These are phyloP conservation scores for Aspergillus tubingensis DNA, from an alignment of 2,329 filamentous ascomycete genomes.

Conservation along the genomic window DNA sequence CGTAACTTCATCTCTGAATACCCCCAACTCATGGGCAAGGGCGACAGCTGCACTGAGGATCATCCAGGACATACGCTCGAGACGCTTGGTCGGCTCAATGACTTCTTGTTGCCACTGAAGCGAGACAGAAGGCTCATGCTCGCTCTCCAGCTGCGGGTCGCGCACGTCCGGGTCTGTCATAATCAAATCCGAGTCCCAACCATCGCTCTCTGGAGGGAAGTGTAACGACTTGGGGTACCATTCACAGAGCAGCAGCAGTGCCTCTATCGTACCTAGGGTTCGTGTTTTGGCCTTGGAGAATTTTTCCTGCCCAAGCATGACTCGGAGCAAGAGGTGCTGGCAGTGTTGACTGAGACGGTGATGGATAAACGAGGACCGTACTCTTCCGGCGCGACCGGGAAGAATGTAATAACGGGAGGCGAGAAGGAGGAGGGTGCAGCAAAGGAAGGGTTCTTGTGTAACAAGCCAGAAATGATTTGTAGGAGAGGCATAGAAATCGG, in stretches of 20 bases:
- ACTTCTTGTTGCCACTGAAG: constrained; percentile 55
- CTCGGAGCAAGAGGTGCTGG: constrained; percentile 52
- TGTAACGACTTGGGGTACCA: constrained; percentile 57
- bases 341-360: constrained; percentile 56
- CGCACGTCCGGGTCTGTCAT: constrained; percentile 44
- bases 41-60: constrained; percentile 54
- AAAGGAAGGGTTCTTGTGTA: constrained; percentile 54
- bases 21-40: constrained; percentile 53
- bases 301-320: constrained; percentile 56
- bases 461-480: constrained; percentile 51
- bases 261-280: constrained; percentile 54
- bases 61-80: constrained; percentile 62
- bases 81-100: constrained; percentile 53
- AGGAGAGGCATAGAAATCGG: constrained; percentile 50
- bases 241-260: constrained; percentile 54
- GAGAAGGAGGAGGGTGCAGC: constrained; percentile 55
- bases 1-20: constrained; percentile 41
- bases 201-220: constrained; percentile 54
- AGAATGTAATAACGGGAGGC: constrained; percentile 52
- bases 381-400: constrained; percentile 41
- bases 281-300: constrained; percentile 50
- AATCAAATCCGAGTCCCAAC: constrained; percentile 56
- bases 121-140: constrained; percentile 32
- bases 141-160: constrained; percentile 35
- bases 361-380: constrained; percentile 53